Conservation (phyloP, 1,284 basidiomycete species). For the Leccinum solheimii region DNA sequence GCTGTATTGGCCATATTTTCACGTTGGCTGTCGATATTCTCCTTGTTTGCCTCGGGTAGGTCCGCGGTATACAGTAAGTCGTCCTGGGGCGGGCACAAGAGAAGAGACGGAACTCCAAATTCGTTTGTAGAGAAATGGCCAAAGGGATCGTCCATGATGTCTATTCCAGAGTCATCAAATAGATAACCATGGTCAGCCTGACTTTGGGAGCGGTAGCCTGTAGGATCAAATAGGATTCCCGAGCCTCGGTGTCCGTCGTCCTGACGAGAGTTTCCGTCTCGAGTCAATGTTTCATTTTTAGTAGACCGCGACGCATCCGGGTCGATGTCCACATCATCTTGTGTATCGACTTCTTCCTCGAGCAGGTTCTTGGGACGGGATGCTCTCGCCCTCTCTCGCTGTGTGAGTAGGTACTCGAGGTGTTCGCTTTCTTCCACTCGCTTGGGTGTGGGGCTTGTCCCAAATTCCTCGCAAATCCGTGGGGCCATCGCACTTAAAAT, state of each 20-base stretch:
- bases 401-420: conserved; percentile 28
- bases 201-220: background rate
- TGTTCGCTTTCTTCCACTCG: conserved; percentile 11
- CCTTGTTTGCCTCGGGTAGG: conserved; percentile 11
- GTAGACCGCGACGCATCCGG: background rate
- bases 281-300: background rate
- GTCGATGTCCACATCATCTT: background rate
- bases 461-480: conserved; percentile 25
- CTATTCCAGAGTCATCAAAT: conserved; percentile 33
- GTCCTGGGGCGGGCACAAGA: background rate
- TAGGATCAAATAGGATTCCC: background rate
- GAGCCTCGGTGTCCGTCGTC: background rate
- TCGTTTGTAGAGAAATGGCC: conserved; percentile 7
- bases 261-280: background rate
- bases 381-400: conserved; percentile 20
- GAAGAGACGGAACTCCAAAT: conserved; percentile 6
- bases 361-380: conserved; percentile 5
- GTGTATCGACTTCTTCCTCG: conserved; percentile 4
- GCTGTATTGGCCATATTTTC: conserved; percentile 27
- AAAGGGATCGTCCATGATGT: conserved; percentile 10
- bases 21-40: conserved; percentile 9
- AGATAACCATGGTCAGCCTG: conserved; percentile 1
- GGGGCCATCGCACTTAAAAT: conserved; percentile 9
- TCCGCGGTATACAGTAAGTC: background rate
- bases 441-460: conserved; percentile 25